Conservation (phyloP, 2,329 filamentous ascomycete genomes). For the Helicocarpus griseus region DNA sequence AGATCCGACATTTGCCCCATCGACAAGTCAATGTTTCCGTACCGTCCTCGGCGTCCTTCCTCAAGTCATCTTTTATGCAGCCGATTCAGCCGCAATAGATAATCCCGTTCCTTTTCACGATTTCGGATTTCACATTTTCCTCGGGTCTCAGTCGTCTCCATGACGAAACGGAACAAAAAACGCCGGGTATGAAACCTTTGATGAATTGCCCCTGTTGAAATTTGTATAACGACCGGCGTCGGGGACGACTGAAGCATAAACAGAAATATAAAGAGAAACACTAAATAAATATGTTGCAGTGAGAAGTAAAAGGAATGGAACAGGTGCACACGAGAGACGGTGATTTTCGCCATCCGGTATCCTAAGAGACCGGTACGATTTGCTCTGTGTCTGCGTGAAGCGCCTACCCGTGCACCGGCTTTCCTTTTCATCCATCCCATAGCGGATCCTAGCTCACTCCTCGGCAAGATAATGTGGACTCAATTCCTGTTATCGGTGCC, state of each 20-base stretch:
- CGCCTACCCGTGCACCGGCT: neutral
- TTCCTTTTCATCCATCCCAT: no score
- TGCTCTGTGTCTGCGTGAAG: neutral
- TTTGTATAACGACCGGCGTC: constrained; percentile 2
- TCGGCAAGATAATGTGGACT: neutral
- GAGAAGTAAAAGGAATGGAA: neutral
- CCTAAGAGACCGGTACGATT: neutral
- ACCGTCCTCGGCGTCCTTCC: no score
- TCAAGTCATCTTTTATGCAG: neutral
- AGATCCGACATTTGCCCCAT: neutral
- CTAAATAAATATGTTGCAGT: neutral
- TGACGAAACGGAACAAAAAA: neutral
- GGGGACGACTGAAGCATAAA: neutral
- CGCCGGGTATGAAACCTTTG: neutral
- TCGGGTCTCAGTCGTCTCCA: neutral
- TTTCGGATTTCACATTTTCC: neutral
- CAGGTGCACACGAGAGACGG: neutral
- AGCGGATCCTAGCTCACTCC: no score
- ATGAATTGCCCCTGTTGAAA: neutral
- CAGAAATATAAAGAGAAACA: neutral
- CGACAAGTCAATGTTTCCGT: neutral
- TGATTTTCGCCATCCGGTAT: neutral
- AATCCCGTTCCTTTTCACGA: neutral
- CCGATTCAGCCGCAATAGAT: neutral
- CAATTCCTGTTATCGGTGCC: neutral